A percentile compares a stretch with the other conserved stretches of the same genome.
Conservation (phyloP, 352 stramenopile genomes). For the Achlya hypogyna region DNA sequence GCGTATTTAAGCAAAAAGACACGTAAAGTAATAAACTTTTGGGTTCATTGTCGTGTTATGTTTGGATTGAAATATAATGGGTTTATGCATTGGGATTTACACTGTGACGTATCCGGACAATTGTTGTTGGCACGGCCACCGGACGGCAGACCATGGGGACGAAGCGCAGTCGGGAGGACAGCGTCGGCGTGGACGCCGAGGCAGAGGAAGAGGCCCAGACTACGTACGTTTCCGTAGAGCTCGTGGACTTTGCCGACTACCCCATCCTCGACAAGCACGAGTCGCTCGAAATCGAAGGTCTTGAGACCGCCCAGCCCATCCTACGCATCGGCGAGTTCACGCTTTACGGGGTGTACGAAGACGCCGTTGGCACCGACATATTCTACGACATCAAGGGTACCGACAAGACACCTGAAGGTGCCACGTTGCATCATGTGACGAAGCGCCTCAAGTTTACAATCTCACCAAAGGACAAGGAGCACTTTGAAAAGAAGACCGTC, state of each 20-base stretch:
- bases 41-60: no score
- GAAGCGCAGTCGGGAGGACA: neutral
- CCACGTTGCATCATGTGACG: neutral
- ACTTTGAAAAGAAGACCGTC: neutral
- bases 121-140: neutral
- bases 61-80: no score
- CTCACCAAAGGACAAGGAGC: neutral
- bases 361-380: conserved; percentile 8
- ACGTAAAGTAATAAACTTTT: no score
- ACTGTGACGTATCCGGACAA: no score
- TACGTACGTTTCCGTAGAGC: conserved; percentile 4
- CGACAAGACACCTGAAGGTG: no score
- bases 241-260: conserved; percentile 13
- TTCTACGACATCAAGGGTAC: conserved; percentile 4
- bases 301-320: conserved; percentile 9
- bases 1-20: no score
- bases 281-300: conserved; percentile 9
- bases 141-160: neutral
- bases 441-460: neutral
- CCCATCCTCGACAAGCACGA: conserved; percentile 17
- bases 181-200: neutral
- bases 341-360: conserved; percentile 12
- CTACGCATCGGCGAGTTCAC: conserved; percentile 11
- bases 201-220: neutral
- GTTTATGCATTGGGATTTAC: no score